Evolutionary conservation across 2,329 filamentous ascomycete genomes (phyloP), one percentile per base, ranked within the genome.

Genomic region (Huntiella savannae): DNA sequence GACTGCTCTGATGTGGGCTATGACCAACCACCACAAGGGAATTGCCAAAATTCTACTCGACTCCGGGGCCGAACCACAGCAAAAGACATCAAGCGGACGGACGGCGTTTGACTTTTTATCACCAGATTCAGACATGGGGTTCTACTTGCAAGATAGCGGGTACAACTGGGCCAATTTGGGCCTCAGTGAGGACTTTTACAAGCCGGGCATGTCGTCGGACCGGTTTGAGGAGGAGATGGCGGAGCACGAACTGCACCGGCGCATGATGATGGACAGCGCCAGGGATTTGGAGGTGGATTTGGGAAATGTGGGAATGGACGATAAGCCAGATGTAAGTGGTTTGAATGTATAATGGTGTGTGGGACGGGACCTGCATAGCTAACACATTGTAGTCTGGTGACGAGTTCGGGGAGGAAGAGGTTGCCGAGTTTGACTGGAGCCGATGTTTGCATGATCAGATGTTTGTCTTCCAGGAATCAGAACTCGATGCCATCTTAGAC

Each of bases 221-320:
- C 77, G 79, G 15, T 96, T 98, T 52, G 91, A 98, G 61, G 88
- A 96, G 58, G 91, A 98, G 59, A 79, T 96, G 72, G 87, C 87
- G 3, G 91, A 98, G 60, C 94, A 84, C 54, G 91, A 96, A 61
- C 77, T 95, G 73, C 84, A 88, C 58, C 75, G 88, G 52, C 76
- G 91, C 32, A 87, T 98, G 79, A 94, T 98, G 86, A 95, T 96
- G 88, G 91, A 98, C 60, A 98, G 91, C 57, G 88, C 91, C 4
- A 80, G 92, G 53, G 94, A 98, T 59, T 68, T 98, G 33, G 91
- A 98, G 61, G 91, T 98, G 37, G 91, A 98, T 56, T 63, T 98
- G 47, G 91, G 88, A 10, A 98, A 94, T 55, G 75, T 98, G 48
- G 91, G 91, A 28, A 79, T 98, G 55, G 91, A 98, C 58, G 91